Percentiles rank a stretch among this genome's conserved stretches.
Conservation (phyloP, 352 stramenopile species). For the Pythium angustatum region DNA sequence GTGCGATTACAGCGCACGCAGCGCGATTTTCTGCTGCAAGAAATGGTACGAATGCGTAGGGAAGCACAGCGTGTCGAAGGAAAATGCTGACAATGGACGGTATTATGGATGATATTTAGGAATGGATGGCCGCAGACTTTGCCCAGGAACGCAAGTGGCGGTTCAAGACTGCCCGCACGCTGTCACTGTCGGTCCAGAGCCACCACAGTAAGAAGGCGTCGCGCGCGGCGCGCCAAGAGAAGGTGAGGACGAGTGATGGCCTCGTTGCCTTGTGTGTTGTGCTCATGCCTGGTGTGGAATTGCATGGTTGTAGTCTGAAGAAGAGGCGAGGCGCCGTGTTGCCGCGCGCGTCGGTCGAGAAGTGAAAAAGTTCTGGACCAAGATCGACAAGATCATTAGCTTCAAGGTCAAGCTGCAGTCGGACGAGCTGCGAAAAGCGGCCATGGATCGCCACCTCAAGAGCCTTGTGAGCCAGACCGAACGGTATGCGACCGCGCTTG, state of each 20-base stretch:
- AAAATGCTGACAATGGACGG: not conserved
- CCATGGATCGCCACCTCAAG: slow-evolving; percentile 97
- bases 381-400: slow-evolving; percentile 98
- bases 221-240: slow-evolving; percentile 32
- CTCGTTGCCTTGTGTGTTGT: not conserved
- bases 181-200: slow-evolving; percentile 59
- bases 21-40: slow-evolving; percentile 78
- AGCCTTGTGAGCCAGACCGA: slow-evolving; percentile 97
- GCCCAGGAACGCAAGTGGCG: slow-evolving; percentile 88
- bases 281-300: no score
- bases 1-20: slow-evolving; percentile 45
- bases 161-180: slow-evolving; percentile 66
- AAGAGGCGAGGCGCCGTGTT: slow-evolving; percentile 46
- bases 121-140: slow-evolving; percentile 94
- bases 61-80: not conserved
- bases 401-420: slow-evolving; percentile 96
- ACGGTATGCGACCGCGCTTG: slow-evolving; percentile 91
- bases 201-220: slow-evolving; percentile 57
- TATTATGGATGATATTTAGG: slow-evolving; percentile 5
- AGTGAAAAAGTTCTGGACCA: slow-evolving; percentile 95
- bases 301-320: slow-evolving; percentile 34
- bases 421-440: slow-evolving; percentile 78
- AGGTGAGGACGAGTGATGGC: slow-evolving; percentile 25
- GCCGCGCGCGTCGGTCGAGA: slow-evolving; percentile 84
- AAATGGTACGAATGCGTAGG: slow-evolving; percentile 48